These are phyloP conservation scores for Talaromyces sp. DNA, from an alignment of 2,329 filamentous ascomycete species.

Conservation along the genomic window DNA sequence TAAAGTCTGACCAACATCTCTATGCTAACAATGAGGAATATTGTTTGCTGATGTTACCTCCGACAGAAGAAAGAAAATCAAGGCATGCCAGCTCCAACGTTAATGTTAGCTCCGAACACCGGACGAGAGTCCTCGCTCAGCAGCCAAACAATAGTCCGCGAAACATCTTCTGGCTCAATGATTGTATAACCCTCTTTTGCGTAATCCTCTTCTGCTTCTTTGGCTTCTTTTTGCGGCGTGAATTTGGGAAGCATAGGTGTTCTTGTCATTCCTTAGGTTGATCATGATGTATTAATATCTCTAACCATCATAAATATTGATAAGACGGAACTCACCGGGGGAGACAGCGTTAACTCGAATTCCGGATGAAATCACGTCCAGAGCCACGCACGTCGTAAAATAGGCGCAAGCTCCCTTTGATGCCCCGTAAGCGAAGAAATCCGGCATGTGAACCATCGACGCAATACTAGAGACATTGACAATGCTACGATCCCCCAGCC, in stretches of 20 bases:
- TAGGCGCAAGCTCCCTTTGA: slow-evolving; percentile 13
- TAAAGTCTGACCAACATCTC: not conserved
- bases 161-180: slow-evolving; percentile 13
- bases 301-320: not conserved
- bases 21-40: not conserved
- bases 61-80: not conserved
- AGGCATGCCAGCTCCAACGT: slow-evolving; percentile 11
- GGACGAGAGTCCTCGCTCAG: slow-evolving; percentile 13
- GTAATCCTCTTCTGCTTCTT: slow-evolving; percentile 9
- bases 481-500: slow-evolving; percentile 6
- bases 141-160: slow-evolving; percentile 14
- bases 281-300: not conserved
- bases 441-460: slow-evolving; percentile 8
- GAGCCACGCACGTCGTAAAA: slow-evolving; percentile 12
- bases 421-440: slow-evolving; percentile 13
- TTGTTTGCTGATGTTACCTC: not conserved
- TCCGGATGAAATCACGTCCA: slow-evolving; percentile 7
- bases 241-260: slow-evolving; percentile 13
- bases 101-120: slow-evolving; percentile 14
- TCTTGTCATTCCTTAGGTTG: slow-evolving; percentile 9
- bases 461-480: slow-evolving; percentile 14
- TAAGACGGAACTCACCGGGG: slow-evolving; percentile 35
- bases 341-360: slow-evolving; percentile 56
- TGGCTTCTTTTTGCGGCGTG: slow-evolving; percentile 1
- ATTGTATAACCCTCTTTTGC: slow-evolving; percentile 4